Evolutionary conservation across 495 filamentous ascomycete species (phyloP).

Genomic region (Penicillium chermesinum): DNA sequence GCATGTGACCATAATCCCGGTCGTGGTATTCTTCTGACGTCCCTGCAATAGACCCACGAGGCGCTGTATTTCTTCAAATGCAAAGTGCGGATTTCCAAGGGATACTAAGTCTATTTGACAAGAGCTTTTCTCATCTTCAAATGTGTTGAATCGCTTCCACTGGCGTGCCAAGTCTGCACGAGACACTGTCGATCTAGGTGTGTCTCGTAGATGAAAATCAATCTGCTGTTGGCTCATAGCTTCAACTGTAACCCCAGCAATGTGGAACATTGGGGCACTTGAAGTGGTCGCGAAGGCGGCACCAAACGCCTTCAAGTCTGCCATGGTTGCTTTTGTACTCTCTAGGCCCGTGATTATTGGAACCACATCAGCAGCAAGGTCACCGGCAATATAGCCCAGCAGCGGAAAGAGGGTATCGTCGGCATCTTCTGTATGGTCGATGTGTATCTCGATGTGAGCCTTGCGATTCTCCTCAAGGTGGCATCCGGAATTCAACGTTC

Average conservation of each 20-base stretch:
- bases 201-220: not conserved
- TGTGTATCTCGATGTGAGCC: slow-evolving; percentile 6
- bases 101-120: slow-evolving; percentile 23
- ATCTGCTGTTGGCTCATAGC: not conserved
- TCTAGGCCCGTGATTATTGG: slow-evolving; percentile 26
- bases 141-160: not conserved
- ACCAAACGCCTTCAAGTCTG: slow-evolving; percentile 30
- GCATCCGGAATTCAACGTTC: slow-evolving; percentile 15
- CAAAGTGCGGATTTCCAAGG: slow-evolving; percentile 33
- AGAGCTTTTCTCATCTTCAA: not conserved
- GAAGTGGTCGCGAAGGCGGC: slow-evolving; percentile 30
- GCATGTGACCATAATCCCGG: slow-evolving; percentile 18
- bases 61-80: slow-evolving; percentile 17
- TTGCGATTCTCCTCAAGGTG: slow-evolving; percentile 13
- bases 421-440: not conserved
- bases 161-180: not conserved
- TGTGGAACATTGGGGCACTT: slow-evolving; percentile 17
- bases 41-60: slow-evolving; percentile 10
- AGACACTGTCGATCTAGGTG: not conserved
- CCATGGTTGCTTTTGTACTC: not conserved
- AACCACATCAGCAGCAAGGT: slow-evolving; percentile 13
- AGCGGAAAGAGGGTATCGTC: slow-evolving; percentile 27
- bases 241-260: not conserved
- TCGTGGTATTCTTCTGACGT: slow-evolving; percentile 6
- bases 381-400: slow-evolving; percentile 22